These are phyloP conservation scores for Zygosaccharomyces pseudorouxii DNA, from an alignment of 805 yeast genomes.

Conservation along the genomic window DNA sequence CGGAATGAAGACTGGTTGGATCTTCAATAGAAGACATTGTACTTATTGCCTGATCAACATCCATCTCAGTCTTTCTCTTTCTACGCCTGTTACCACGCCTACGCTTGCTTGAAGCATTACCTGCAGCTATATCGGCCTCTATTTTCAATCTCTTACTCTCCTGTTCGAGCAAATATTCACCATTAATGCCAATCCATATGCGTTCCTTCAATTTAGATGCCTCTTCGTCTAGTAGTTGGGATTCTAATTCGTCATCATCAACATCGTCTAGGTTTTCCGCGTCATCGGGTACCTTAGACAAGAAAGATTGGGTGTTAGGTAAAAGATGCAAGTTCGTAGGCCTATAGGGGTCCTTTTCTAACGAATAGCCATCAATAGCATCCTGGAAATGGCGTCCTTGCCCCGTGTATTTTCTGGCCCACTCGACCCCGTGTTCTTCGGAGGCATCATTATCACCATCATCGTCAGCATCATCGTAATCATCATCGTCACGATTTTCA, in stretches of 20 bases:
- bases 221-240: conserved; percentile 56
- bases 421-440: conserved; percentile 4
- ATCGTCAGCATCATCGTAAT: conserved; percentile 6
- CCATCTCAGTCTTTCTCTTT: conserved; percentile 18
- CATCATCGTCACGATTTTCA: conserved; percentile 14
- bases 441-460: background rate
- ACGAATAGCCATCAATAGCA: conserved; percentile 33
- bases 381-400: conserved; percentile 25
- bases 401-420: conserved; percentile 9
- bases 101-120: conserved; percentile 58
- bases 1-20: conserved; percentile 38
- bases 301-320: conserved; percentile 55
- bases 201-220: conserved; percentile 72
- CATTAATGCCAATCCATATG: conserved; percentile 86
- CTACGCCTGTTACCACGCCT: conserved; percentile 35
- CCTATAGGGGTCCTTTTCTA: conserved; percentile 41
- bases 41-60: conserved; percentile 20
- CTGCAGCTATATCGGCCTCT: conserved; percentile 84
- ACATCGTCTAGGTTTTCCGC: conserved; percentile 65
- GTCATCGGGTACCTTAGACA: conserved; percentile 52
- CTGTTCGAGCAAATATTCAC: conserved; percentile 78
- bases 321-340: conserved; percentile 53
- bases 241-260: conserved; percentile 75
- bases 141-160: conserved; percentile 76
- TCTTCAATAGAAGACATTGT: conserved; percentile 22